A percentile compares a stretch with the other conserved stretches of the same genome.
These are phyloP conservation scores for Neofusicoccum sp. DNA, from an alignment of 2,329 filamentous ascomycete genomes.

Conservation along the genomic window DNA sequence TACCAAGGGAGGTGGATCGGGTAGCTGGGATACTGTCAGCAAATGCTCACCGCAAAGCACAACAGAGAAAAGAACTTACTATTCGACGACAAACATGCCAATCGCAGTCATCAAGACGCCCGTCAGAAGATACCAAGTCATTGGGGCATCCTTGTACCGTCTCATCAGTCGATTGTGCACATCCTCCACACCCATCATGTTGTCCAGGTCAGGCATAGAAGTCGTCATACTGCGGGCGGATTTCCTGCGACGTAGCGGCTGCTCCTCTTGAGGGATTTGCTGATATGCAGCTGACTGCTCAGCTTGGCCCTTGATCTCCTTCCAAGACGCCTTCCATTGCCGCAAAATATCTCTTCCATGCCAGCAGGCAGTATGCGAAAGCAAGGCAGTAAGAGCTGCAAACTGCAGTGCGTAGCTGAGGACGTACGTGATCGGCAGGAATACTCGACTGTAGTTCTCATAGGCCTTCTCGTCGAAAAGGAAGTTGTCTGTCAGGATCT, in stretches of 20 bases:
- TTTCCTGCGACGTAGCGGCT: constrained; percentile 1
- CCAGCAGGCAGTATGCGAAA: constrained; percentile 82
- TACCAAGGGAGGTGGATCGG: constrained; percentile 85
- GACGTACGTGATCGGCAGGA: constrained; percentile 82
- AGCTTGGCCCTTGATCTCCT: constrained; percentile 53
- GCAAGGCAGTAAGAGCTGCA: constrained; percentile 72
- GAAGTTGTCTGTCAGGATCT: constrained; percentile 74
- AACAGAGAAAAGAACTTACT: constrained; percentile 53
- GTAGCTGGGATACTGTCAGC: constrained; percentile 27
- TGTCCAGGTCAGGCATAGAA: constrained; percentile 40
- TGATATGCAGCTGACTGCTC: constrained; percentile 31
- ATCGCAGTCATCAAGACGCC: constrained; percentile 74
- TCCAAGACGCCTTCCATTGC: constrained; percentile 69
- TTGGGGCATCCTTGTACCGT: constrained; percentile 76
- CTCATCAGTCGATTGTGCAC: constrained; percentile 83
- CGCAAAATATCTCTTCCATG: constrained; percentile 79
- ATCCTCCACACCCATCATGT: constrained; percentile 69
- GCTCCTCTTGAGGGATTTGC: constrained; percentile 39
- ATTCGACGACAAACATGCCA: constrained; percentile 81
- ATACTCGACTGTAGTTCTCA: constrained; percentile 77
- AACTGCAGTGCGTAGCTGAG: constrained; percentile 86
- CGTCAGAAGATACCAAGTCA: constrained; percentile 76
- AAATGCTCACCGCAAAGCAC: constrained; percentile 21
- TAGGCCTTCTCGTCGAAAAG: constrained; percentile 76
- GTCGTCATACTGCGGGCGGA: constrained; percentile 30